Evolutionary conservation across 495 filamentous ascomycete genomes (phyloP).

Genomic region (Trichodelitschia bisporula): DNA sequence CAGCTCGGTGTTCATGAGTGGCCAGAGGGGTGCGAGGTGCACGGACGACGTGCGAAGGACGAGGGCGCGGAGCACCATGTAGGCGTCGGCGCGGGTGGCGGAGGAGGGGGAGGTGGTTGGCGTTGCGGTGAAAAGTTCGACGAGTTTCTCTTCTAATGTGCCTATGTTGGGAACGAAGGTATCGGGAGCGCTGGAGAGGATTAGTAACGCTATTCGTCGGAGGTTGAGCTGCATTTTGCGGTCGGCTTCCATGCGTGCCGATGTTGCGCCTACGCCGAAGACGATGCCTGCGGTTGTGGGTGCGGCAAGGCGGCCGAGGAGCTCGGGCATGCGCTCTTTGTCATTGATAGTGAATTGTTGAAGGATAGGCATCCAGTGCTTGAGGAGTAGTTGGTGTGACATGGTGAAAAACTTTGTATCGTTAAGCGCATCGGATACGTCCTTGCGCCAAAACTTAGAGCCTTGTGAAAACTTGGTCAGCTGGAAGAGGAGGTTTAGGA

Average conservation of each 20-base stretch:
- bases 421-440: slow-evolving; percentile 76
- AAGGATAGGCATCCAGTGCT: slow-evolving; percentile 59
- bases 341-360: slow-evolving; percentile 63
- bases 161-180: slow-evolving; percentile 55
- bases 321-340: slow-evolving; percentile 66
- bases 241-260: slow-evolving; percentile 83
- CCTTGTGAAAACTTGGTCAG: slow-evolving; percentile 51
- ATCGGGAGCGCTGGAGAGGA: slow-evolving; percentile 50
- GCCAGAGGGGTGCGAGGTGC: slow-evolving; percentile 70
- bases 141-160: slow-evolving; percentile 53
- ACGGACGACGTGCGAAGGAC: slow-evolving; percentile 49
- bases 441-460: slow-evolving; percentile 82
- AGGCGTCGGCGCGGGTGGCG: slow-evolving; percentile 65
- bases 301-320: slow-evolving; percentile 50
- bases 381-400: slow-evolving; percentile 33
- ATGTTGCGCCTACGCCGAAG: slow-evolving; percentile 88
- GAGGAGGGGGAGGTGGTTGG: slow-evolving; percentile 78
- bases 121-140: slow-evolving; percentile 70
- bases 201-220: slow-evolving; percentile 49
- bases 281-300: slow-evolving; percentile 93
- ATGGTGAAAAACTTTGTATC: slow-evolving; percentile 63
- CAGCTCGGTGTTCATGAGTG: slow-evolving; percentile 65
- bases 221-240: slow-evolving; percentile 81
- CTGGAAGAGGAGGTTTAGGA: slow-evolving; percentile 50
- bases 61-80: slow-evolving; percentile 66